Evolutionary conservation across 1,139 yeast genomes (phyloP), one percentile per base, ranked within the genome.

Genomic region (Nadsonia commutata): DNA sequence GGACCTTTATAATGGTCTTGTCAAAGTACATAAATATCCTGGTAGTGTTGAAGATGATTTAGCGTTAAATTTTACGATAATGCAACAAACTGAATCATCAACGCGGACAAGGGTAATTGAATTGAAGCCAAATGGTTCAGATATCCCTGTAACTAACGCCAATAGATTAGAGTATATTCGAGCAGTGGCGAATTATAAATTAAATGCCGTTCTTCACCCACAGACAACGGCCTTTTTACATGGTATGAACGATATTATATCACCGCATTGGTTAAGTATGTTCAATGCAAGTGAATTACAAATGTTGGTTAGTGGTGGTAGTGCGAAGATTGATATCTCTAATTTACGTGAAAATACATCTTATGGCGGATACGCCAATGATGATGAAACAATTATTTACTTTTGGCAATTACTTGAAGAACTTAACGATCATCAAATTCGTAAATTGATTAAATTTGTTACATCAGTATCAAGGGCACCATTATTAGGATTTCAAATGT

Each of bases 381-480:
- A 60, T 11, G 85, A 80, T 56, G 48, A 58, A 16, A 61, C 68
- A 1, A 66, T 90, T 16, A 48, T 49, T 18, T 64, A 74, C 49
- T 76, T 90, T 55, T 88, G 95, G 93, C 77, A 79, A 47, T 76
- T 85, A 6, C 67, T 90, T 4, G 66, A 66, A 18, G 95, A 83
- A 46, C 74, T 86, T 70, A 58, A 68, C 2, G 66, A 73, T 1
- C 71, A 70, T 18, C 84, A 85, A 47, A 67, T 76, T 50, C 67
- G 73, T 23, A 71, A 74, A 48, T 71, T 90, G 46, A 63, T 88
- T 36, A 81, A 83, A 56, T 90, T 86, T 64, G 95, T 84, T 20
- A 90, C 97, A 0, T 82, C 95, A 0, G 94, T 85, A 1, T 78
- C 95, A 1, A 72, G 90, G 49, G 95, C 95, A 0, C 98, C 99